Conservation (phyloP, 2,329 filamentous ascomycete species). For the Hypoxylon sp. region DNA sequence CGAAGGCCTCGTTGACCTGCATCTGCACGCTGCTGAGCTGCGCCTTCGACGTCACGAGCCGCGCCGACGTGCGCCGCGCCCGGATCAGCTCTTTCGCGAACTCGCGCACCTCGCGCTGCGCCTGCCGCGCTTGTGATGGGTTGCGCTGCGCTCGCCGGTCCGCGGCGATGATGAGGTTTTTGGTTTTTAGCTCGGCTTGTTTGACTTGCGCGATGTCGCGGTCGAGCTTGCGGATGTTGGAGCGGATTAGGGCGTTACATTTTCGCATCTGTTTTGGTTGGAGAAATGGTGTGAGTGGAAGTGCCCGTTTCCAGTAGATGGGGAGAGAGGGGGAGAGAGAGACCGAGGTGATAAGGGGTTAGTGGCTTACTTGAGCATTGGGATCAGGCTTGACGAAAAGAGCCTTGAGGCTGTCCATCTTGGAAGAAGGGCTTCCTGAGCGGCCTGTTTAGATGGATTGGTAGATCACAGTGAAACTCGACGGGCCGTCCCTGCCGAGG, state of each 20-base stretch:
- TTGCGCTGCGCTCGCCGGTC: slow-evolving; percentile 86
- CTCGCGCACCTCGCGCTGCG: slow-evolving; percentile 84
- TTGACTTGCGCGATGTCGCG: slow-evolving; percentile 88
- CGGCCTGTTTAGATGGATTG: background rate
- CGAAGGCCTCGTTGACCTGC: slow-evolving; percentile 98
- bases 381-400: slow-evolving; percentile 95
- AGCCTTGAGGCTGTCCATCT: slow-evolving; percentile 88
- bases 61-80: slow-evolving; percentile 79
- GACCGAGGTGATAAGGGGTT: slow-evolving; percentile 15
- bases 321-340: background rate
- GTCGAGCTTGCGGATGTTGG: slow-evolving; percentile 93
- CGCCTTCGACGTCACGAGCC: slow-evolving; percentile 88
- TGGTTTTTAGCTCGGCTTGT: slow-evolving; percentile 85
- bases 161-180: slow-evolving; percentile 85
- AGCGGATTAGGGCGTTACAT: slow-evolving; percentile 90
- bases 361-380: slow-evolving; percentile 80
- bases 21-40: slow-evolving; percentile 94
- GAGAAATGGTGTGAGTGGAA: background rate
- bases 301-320: background rate
- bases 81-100: slow-evolving; percentile 92
- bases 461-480: slow-evolving; percentile 19
- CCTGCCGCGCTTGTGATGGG: slow-evolving; percentile 83
- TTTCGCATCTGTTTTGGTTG: slow-evolving; percentile 80
- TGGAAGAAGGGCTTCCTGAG: slow-evolving; percentile 41
- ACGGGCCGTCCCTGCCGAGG: slow-evolving; percentile 36